phyloP scores from a whole-genome alignment of 164 flowering plant species.

The Annona cherimola region DNA sequence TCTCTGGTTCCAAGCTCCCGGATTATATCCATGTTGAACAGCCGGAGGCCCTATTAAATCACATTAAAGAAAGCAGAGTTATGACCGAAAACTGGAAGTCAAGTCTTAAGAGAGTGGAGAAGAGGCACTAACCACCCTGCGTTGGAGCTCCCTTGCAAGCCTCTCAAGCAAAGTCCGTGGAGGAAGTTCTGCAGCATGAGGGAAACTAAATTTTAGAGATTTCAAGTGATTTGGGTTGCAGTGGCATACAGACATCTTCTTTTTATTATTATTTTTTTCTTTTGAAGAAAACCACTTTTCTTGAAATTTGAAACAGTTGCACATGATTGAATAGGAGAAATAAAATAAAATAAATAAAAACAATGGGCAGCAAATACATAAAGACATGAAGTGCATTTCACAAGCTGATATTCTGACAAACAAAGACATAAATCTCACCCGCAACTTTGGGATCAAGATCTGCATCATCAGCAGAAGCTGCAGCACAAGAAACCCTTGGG shows the following conservation, averaged over 20 bases:
- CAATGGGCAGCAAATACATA: no score
- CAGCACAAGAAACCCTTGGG: slow-evolving; percentile 96
- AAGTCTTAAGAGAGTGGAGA: neutral
- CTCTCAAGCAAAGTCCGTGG: slow-evolving; percentile 82
- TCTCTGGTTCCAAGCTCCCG: slow-evolving; percentile 73
- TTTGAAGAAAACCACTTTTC: no score
- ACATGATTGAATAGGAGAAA: no score
- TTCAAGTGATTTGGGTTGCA: no score
- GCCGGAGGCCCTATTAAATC: slow-evolving; percentile 65
- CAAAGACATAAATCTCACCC: slow-evolving; percentile 41
- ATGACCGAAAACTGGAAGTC: no score
- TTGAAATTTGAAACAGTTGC: no score
- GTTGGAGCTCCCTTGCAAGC: slow-evolving; percentile 80
- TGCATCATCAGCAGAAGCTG: slow-evolving; percentile 93
- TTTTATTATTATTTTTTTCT: no score
- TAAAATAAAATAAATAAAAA: no score
- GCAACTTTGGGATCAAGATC: slow-evolving; percentile 84
- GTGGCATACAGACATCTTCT: no score
- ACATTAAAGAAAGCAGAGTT: neutral
- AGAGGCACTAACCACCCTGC: slow-evolving; percentile 54
- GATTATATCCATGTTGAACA: slow-evolving; percentile 88
- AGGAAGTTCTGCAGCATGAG: slow-evolving; percentile 67
- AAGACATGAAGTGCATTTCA: no score
- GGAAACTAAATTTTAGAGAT: neutral
- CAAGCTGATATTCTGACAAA: neutral